Evolutionary conservation across 768 basidiomycete species (phyloP), one percentile per base, ranked within the genome.

Genomic region (Termitomyces titanicus): DNA sequence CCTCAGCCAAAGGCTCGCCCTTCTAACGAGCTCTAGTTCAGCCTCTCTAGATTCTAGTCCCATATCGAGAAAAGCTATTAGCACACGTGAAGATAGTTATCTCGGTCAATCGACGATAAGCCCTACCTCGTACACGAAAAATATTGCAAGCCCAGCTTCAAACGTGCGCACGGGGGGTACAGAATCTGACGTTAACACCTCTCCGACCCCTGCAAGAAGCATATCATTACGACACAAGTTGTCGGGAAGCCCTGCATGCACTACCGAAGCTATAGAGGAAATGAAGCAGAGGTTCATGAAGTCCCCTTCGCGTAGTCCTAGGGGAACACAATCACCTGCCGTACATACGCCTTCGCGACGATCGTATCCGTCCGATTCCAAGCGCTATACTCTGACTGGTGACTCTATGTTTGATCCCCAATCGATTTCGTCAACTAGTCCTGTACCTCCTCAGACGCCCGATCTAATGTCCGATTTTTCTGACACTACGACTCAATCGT

Each of bases 381-480:
- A 64, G 49, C 59, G 48, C 20, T 51, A 29, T 22, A 53, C 47
- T 33, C 51, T 54, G 33, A 54, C 53, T 39, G 48, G 33, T 25
- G 37, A 49, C 12, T 48, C 51, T 17, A 43, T 39, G 13, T 51
- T 45, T 39, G 46, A 58, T n/a, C 33, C 47, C 13, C 50, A 50
- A 17, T 55, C 35, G 12, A 5, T 43, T 34, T 52, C 48, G 45
- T 44, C 55, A 25, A 24, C 5, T 17, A 45, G 62, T 51, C 71
- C 72, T 57, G 63, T 60, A 18, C 77, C 81, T 18, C 74, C 79
- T n/a, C 74, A 75, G 31, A 85, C 79, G 17, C 84, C 86, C 3
- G 84, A 85, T 50, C 69, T 86, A n/a, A 71, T 78, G 20, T 76
- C 79, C 18, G 86, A 88, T 63, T 71, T 74, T 52, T 87, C 84